phyloP scores from a whole-genome alignment of 495 filamentous ascomycete genomes.

The Neurospora sp. region DNA sequence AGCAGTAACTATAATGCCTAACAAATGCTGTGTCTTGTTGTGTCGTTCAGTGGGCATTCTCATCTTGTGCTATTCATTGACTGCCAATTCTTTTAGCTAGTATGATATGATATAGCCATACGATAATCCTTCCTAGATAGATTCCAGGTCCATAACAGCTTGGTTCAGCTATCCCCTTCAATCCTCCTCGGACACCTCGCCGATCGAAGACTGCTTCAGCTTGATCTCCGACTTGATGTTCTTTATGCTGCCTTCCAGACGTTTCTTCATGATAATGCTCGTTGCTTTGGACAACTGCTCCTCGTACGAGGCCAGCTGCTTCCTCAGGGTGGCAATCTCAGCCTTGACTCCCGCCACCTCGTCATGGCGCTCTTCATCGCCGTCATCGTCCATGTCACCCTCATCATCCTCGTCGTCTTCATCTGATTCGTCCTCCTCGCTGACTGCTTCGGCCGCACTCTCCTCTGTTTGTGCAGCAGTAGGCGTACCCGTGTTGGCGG shows the following conservation, averaged over 20 bases:
- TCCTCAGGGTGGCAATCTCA: slow-evolving; percentile 46
- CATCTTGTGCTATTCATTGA: background rate
- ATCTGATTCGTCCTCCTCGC: slow-evolving; percentile 38
- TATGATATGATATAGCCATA: background rate
- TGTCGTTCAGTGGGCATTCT: background rate
- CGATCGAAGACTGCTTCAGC: slow-evolving; percentile 46
- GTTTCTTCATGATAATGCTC: slow-evolving; percentile 41
- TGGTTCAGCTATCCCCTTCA: background rate
- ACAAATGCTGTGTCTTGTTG: background rate
- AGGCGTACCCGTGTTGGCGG: slow-evolving; percentile 20
- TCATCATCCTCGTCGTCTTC: slow-evolving; percentile 39
- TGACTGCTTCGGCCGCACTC: slow-evolving; percentile 30
- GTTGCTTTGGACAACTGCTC: slow-evolving; percentile 25
- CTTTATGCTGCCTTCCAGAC: slow-evolving; percentile 42
- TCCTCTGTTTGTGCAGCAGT: slow-evolving; percentile 17
- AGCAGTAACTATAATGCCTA: background rate
- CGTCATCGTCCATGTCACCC: slow-evolving; percentile 38
- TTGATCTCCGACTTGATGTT: slow-evolving; percentile 45
- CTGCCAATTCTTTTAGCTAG: background rate
- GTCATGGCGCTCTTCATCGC: slow-evolving; percentile 34
- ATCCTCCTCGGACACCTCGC: slow-evolving; percentile 35
- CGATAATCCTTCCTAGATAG: background rate
- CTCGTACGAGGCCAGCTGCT: slow-evolving; percentile 27
- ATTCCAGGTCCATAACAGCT: background rate
- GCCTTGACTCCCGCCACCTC: slow-evolving; percentile 38